Percentiles rank a stretch among this genome's conserved stretches.
These are phyloP conservation scores for Mycena venus DNA, from an alignment of 768 basidiomycete genomes.

Conservation along the genomic window DNA sequence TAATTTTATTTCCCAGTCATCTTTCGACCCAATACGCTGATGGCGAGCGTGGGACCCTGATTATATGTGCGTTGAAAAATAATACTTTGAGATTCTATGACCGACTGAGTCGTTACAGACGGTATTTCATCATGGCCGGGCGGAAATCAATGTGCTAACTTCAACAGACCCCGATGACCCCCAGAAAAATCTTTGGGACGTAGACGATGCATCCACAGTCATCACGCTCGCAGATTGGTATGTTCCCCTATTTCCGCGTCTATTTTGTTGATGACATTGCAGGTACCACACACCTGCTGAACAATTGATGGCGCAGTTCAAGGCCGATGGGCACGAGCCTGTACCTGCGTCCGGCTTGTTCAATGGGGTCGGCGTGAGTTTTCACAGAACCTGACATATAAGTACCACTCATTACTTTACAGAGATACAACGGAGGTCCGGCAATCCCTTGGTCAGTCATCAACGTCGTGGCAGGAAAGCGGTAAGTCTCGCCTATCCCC, in stretches of 20 bases:
- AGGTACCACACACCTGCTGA: conserved; percentile 23
- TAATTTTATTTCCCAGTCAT: background rate
- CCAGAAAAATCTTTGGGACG: conserved; percentile 43
- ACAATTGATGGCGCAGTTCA: conserved; percentile 38
- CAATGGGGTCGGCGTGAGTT: background rate
- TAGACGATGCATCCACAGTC: conserved; percentile 47
- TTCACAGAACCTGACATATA: conserved; percentile 27
- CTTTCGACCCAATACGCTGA: background rate
- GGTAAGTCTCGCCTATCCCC: conserved; percentile 9
- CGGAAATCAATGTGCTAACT: background rate
- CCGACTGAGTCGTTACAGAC: background rate
- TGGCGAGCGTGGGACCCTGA: background rate
- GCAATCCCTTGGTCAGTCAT: conserved; percentile 47
- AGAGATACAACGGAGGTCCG: no score
- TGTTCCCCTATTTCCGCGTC: conserved; percentile 33
- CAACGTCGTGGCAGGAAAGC: conserved; percentile 48
- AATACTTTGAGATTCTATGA: conserved; percentile 32
- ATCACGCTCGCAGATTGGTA: conserved; percentile 42
- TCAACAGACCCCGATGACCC: no score
- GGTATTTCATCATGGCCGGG: background rate
- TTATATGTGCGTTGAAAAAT: background rate
- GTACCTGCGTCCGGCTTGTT: no score
- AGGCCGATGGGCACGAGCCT: conserved; percentile 29
- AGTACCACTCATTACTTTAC: conserved; percentile 52
- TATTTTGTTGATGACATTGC: background rate